These are phyloP conservation scores for Euclidium syriacum DNA, from an alignment of 345 rosid genomes.

Conservation along the genomic window DNA sequence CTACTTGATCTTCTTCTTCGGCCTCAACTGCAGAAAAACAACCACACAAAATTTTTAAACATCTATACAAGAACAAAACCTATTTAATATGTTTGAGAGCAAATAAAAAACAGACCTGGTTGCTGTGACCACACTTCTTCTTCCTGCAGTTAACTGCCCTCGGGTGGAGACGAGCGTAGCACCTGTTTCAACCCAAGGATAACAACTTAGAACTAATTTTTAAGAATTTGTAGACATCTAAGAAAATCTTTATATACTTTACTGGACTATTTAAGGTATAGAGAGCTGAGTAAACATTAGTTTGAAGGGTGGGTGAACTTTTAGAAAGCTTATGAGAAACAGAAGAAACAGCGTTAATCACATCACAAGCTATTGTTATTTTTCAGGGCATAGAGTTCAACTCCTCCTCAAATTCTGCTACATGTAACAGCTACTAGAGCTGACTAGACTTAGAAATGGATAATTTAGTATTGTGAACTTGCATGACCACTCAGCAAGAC, in stretches of 20 bases:
- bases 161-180: slow-evolving; percentile 84
- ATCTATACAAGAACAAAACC: not conserved
- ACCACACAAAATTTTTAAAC: not conserved
- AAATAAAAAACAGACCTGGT: slow-evolving; percentile 42
- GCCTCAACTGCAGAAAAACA: slow-evolving; percentile 45
- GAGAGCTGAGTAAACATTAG: not conserved
- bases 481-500: not conserved
- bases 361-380: not conserved
- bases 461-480: not conserved
- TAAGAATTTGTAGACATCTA: no score
- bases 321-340: not conserved
- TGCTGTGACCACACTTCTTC: slow-evolving; percentile 92
- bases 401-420: no score
- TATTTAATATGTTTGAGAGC: not conserved
- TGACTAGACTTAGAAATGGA: not conserved
- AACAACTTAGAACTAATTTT: no score
- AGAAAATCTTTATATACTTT: no score
- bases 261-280: no score
- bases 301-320: not conserved
- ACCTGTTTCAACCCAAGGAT: slow-evolving; percentile 28
- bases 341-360: not conserved
- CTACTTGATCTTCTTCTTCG: slow-evolving; percentile 76
- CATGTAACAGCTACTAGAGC: not conserved
- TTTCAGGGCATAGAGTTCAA: not conserved
- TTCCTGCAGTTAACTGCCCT: slow-evolving; percentile 87